Percentiles rank a stretch among this genome's conserved stretches.
These are phyloP conservation scores for Neurospora sp. DNA, from an alignment of 2,329 filamentous ascomycete species.

Conservation along the genomic window DNA sequence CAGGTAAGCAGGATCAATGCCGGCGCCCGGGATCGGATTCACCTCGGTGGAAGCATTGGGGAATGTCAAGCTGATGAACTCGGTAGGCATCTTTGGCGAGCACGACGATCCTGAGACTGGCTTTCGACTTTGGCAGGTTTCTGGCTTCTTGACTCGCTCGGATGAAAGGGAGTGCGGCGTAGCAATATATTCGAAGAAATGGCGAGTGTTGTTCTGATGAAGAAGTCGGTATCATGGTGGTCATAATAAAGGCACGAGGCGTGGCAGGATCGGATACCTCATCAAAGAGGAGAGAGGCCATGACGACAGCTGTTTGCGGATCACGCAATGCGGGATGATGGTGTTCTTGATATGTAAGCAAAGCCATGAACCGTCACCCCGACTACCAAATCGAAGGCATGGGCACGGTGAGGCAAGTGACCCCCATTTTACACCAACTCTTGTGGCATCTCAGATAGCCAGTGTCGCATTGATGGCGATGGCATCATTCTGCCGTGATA, in stretches of 20 bases:
- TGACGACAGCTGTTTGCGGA: background rate
- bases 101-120: background rate
- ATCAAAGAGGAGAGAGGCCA: constrained; percentile 11
- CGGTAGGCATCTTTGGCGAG: constrained; percentile 30
- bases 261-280: background rate
- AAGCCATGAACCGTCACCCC: background rate
- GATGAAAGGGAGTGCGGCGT: background rate
- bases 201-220: background rate
- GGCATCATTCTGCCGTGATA: background rate
- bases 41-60: constrained; percentile 48
- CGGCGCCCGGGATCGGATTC: constrained; percentile 38
- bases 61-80: constrained; percentile 50
- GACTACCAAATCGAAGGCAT: background rate
- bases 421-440: background rate
- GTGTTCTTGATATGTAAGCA: background rate
- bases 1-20: constrained; percentile 44
- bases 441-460: background rate
- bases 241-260: background rate
- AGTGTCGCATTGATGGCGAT: background rate
- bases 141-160: background rate
- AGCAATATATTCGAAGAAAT: background rate
- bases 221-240: background rate
- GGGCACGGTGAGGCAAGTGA: background rate
- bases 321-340: background rate
- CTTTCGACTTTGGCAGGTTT: background rate